Evolutionary conservation across 306 rosid genomes (phyloP).

Genomic region (Arachis hypogaea): DNA sequence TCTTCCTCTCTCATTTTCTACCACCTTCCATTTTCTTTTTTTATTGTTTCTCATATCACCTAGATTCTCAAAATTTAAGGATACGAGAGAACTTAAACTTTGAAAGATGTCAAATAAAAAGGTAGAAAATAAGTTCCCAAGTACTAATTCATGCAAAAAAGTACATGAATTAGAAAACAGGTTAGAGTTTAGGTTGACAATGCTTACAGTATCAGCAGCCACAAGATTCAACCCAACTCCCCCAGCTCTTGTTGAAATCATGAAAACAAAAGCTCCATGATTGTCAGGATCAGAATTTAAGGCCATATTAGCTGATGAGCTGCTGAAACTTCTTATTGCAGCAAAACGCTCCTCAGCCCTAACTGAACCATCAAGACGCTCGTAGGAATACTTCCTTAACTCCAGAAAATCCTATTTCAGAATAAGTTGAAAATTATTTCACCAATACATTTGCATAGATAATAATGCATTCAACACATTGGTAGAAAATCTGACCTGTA

Average conservation of each 20-base stretch:
- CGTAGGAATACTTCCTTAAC: constrained; percentile 80
- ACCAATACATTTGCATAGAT: constrained; percentile 26
- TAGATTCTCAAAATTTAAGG: background rate
- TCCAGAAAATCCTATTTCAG: constrained; percentile 77
- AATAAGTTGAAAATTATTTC: constrained; percentile 27
- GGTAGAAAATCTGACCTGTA: constrained; percentile 63
- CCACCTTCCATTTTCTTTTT: background rate
- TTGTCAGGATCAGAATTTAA: constrained; percentile 55
- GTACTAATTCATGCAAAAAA: background rate
- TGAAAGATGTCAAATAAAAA: background rate
- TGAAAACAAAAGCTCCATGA: constrained; percentile 78
- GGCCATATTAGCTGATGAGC: constrained; percentile 50
- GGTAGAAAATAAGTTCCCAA: constrained; percentile 7
- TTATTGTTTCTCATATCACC: background rate
- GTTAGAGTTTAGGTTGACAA: constrained; percentile 30
- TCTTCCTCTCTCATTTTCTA: background rate
- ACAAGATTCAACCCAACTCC: constrained; percentile 98
- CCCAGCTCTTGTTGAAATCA: constrained; percentile 97
- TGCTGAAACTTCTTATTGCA: constrained; percentile 92
- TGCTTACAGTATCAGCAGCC: constrained; percentile 93
- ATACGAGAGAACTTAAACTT: background rate
- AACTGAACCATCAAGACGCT: constrained; percentile 96
- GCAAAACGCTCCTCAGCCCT: constrained; percentile 99
- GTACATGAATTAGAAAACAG: constrained; percentile 4
- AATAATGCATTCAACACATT: constrained; percentile 26